A percentile compares a stretch with the other conserved stretches of the same genome.
Evolutionary conservation across 805 yeast species (phyloP).

Genomic region (Jamesozyma gamospora): DNA sequence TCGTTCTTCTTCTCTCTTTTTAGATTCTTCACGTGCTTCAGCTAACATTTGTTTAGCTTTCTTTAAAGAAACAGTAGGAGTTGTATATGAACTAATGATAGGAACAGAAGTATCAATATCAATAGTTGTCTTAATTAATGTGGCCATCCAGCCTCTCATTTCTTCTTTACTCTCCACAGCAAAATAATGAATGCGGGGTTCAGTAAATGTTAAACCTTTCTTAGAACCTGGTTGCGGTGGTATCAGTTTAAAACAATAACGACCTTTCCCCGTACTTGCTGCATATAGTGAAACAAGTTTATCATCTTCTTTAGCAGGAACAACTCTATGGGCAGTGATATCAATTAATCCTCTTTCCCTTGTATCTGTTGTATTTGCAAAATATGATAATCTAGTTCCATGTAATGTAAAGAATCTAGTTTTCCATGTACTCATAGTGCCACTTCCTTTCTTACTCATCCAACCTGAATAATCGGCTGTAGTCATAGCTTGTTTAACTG

Average conservation of each 20-base stretch:
- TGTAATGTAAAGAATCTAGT: constrained; percentile 75
- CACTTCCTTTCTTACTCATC: constrained; percentile 89
- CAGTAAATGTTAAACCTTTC: constrained; percentile 92
- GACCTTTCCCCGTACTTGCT: constrained; percentile 88
- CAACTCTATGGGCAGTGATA: constrained; percentile 86
- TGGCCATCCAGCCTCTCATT: constrained; percentile 92
- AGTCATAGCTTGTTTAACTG: constrained; percentile 69
- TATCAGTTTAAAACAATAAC: constrained; percentile 80
- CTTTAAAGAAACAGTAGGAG: constrained; percentile 86
- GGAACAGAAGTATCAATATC: constrained; percentile 92
- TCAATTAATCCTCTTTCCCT: constrained; percentile 90
- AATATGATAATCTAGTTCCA: constrained; percentile 88
- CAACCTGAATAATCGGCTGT: constrained; percentile 79
- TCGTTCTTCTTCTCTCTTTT: constrained; percentile 39
- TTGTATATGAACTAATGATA: constrained; percentile 81
- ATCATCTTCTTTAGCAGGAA: constrained; percentile 78
- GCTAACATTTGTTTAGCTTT: constrained; percentile 81
- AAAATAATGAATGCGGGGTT: constrained; percentile 90
- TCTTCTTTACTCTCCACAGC: constrained; percentile 89
- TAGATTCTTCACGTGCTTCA: constrained; percentile 69
- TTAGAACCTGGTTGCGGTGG: constrained; percentile 98
- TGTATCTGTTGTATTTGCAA: constrained; percentile 63
- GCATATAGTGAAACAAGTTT: constrained; percentile 80
- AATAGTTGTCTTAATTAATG: constrained; percentile 89
- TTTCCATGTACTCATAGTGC: constrained; percentile 85